phyloP scores from a whole-genome alignment of 1,284 basidiomycete species.

The Rhodotorula sp. region DNA sequence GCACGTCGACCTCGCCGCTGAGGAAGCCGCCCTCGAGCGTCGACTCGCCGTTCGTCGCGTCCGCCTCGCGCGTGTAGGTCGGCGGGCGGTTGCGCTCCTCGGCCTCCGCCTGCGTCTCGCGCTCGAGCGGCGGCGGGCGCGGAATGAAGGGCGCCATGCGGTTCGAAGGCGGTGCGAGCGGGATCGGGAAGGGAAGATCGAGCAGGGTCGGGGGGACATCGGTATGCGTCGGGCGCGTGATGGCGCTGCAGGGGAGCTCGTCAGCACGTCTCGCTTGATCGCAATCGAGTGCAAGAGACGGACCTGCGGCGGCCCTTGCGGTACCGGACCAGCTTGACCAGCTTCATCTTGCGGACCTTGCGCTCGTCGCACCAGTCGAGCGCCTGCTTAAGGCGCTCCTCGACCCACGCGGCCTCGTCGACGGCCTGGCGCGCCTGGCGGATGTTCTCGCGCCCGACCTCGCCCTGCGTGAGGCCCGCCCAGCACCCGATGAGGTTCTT shows the following conservation, averaged over 20 bases:
- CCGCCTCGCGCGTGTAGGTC: constrained; percentile 19
- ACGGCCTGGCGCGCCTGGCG: constrained; percentile 6
- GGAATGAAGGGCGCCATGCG: constrained; percentile 20
- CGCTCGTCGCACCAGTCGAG: constrained; percentile 21
- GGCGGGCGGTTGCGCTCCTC: constrained; percentile 17
- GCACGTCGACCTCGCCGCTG: constrained; percentile 5
- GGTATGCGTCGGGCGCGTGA: constrained; percentile 16
- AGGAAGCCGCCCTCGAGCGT: constrained; percentile 20
- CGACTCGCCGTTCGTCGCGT: constrained; percentile 8
- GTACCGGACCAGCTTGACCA: constrained; percentile 6
- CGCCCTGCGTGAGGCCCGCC: constrained; percentile 15
- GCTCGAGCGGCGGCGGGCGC: constrained; percentile 19
- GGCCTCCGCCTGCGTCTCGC: not conserved
- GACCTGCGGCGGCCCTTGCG: constrained; percentile 2
- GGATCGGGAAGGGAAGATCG: constrained; percentile 29
- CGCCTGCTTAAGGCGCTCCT: constrained; percentile 7
- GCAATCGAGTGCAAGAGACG: not conserved
- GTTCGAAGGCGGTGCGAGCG: constrained; percentile 16
- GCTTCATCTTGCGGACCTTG: not conserved
- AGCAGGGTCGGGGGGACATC: constrained; percentile 17
- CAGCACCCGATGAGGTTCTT: constrained; percentile 16
- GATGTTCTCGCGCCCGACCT: constrained; percentile 7
- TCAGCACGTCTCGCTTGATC: too few relatives aligned
- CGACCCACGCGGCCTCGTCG: constrained; percentile 30
- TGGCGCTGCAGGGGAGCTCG: not conserved